A percentile compares a stretch with the other conserved stretches of the same genome.
phyloP scores from a whole-genome alignment of 805 yeast species.

The Metschnikowia reukaufii region DNA sequence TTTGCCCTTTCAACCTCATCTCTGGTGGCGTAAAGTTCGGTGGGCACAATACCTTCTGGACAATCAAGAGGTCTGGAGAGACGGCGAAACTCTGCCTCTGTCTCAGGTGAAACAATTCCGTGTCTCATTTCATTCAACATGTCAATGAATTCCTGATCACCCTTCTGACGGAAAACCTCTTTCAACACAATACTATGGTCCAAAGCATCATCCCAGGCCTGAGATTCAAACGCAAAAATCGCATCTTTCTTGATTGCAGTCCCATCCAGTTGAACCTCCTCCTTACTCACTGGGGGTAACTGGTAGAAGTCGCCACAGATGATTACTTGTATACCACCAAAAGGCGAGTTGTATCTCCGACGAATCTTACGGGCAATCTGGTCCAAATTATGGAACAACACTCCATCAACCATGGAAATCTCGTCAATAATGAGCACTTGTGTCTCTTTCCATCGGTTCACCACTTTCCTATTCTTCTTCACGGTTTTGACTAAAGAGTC shows the following conservation, averaged over 20 bases:
- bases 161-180: constrained; percentile 83
- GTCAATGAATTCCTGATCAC: constrained; percentile 71
- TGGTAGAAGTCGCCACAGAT: constrained; percentile 96
- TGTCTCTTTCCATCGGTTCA: constrained; percentile 62
- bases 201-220: constrained; percentile 65
- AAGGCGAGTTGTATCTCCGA: constrained; percentile 55
- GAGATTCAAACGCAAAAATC: constrained; percentile 72
- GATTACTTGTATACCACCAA: constrained; percentile 92
- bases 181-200: constrained; percentile 67
- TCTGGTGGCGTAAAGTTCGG: constrained; percentile 86
- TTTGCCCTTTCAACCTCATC: constrained; percentile 83
- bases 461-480: constrained; percentile 42
- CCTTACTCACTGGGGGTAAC: constrained; percentile 78
- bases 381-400: constrained; percentile 72
- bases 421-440: constrained; percentile 86
- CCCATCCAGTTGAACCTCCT: constrained; percentile 27
- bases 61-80: constrained; percentile 60
- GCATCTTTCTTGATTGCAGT: constrained; percentile 22
- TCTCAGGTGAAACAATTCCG: constrained; percentile 58
- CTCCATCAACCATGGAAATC: constrained; percentile 89
- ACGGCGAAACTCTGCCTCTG: constrained; percentile 47
- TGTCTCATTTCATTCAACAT: constrained; percentile 79
- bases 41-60: constrained; percentile 80
- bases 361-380: constrained; percentile 60
- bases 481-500: constrained; percentile 49